Conservation (phyloP, 352 stramenopile genomes). For the Elongisporangium anandrum region DNA sequence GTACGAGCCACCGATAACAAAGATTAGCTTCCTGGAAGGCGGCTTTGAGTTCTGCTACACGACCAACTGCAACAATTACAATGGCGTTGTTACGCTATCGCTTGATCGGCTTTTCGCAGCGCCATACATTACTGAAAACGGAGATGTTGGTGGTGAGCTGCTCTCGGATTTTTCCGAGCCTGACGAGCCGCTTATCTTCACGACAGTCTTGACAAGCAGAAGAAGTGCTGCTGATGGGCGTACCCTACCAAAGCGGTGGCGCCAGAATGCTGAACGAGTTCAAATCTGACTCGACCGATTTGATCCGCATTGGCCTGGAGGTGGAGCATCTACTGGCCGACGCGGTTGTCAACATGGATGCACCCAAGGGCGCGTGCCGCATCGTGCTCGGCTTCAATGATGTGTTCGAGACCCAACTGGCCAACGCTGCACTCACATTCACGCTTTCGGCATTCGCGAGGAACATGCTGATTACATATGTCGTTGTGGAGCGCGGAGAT, state of each 20-base stretch:
- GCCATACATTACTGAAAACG: not conserved
- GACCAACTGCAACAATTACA: slow-evolving; percentile 9
- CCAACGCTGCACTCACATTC: slow-evolving; percentile 8
- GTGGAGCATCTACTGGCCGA: not conserved
- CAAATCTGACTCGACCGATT: too few species aligned
- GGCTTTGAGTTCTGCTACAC: slow-evolving; percentile 17
- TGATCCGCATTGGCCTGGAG: too few species aligned
- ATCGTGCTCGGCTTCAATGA: not conserved
- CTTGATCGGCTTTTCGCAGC: slow-evolving; percentile 7
- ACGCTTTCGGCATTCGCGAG: slow-evolving; percentile 10
- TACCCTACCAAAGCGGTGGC: too few species aligned
- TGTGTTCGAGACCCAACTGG: not conserved
- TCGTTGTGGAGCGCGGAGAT: not conserved
- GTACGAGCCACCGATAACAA: too few species aligned
- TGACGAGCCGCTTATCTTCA: not conserved
- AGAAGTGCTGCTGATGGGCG: too few species aligned
- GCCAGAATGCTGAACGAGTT: too few species aligned
- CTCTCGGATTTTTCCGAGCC: slow-evolving; percentile 1
- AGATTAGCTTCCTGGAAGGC: slow-evolving; percentile 8
- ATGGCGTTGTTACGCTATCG: slow-evolving; percentile 9
- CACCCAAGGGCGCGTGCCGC: not conserved
- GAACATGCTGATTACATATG: slow-evolving; percentile 1
- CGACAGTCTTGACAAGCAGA: too few species aligned
- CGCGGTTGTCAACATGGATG: not conserved
- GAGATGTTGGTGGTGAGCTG: not conserved